Percentiles rank a stretch among this genome's conserved stretches.
These are phyloP conservation scores for Uncinocarpus reesii DNA, from an alignment of 2,329 filamentous ascomycete species.

Conservation along the genomic window DNA sequence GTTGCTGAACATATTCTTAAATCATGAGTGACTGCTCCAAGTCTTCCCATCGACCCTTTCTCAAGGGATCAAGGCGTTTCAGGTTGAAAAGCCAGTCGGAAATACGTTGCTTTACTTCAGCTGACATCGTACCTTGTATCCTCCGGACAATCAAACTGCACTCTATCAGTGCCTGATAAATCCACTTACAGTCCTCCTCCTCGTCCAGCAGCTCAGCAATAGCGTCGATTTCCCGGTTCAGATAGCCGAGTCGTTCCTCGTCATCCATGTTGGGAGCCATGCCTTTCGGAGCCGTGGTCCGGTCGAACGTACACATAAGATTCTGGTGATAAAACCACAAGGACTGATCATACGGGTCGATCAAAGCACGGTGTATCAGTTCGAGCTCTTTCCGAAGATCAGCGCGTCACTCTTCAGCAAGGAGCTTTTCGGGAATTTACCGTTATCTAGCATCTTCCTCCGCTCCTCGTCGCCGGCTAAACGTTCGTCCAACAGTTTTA, in stretches of 20 bases:
- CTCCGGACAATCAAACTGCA: conserved; percentile 53
- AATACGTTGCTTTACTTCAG: conserved; percentile 40
- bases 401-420: neutral
- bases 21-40: conserved; percentile 41
- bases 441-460: conserved; percentile 59
- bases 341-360: conserved; percentile 88
- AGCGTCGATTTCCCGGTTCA: conserved; percentile 61
- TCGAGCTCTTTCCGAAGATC: conserved; percentile 51
- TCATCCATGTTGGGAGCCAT: conserved; percentile 56
- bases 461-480: conserved; percentile 53
- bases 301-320: conserved; percentile 59
- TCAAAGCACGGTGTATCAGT: conserved; percentile 65
- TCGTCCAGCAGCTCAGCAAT: conserved; percentile 57
- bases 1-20: no score
- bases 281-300: conserved; percentile 37
- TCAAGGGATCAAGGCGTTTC: conserved; percentile 60
- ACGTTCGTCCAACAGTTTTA: conserved; percentile 61
- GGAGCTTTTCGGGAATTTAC: conserved; percentile 33
- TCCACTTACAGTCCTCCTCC: conserved; percentile 69
- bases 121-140: conserved; percentile 39
- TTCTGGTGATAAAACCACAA: conserved; percentile 96
- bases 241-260: conserved; percentile 54
- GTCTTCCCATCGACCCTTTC: conserved; percentile 66
- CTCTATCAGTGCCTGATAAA: conserved; percentile 75
- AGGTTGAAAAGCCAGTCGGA: conserved; percentile 54